Evolutionary conservation across 768 basidiomycete species (phyloP).

Genomic region (Lentinula sp.): DNA sequence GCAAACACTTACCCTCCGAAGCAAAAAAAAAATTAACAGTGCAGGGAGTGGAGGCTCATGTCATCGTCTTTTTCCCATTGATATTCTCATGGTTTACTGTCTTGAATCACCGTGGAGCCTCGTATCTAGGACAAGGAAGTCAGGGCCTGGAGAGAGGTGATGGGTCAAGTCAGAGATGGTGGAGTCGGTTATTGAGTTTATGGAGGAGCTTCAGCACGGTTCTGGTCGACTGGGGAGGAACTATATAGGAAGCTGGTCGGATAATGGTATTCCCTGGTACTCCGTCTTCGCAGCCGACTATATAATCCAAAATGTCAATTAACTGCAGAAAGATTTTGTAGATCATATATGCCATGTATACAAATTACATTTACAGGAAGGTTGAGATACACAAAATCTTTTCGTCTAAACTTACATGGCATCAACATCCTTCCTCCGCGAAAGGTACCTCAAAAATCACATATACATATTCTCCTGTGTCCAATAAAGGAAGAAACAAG

Average conservation of each 20-base stretch:
- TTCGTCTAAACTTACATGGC: no score
- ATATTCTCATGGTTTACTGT: constrained; percentile 51
- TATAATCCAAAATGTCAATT: no score
- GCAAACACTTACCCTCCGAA: constrained; percentile 60
- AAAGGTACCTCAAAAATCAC: constrained; percentile 23
- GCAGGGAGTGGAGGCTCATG: no score
- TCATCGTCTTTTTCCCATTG: constrained; percentile 83
- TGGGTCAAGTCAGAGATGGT: constrained; percentile 70
- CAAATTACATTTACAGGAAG: no score
- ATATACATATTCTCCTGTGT: constrained; percentile 62
- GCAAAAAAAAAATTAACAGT: no score
- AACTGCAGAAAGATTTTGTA: no score
- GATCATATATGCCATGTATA: no score
- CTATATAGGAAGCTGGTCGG: constrained; percentile 42
- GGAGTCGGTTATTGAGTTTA: constrained; percentile 31
- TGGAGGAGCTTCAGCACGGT: constrained; percentile 42
- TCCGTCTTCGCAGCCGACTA: no score
- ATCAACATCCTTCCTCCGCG: no score
- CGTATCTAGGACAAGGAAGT: constrained; percentile 87
- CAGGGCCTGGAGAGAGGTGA: constrained; percentile 74
- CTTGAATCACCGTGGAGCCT: constrained; percentile 58
- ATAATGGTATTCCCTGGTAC: constrained; percentile 30
- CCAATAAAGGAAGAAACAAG: no score
- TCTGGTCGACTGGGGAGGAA: constrained; percentile 29
- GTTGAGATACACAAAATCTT: no score